A percentile compares a stretch with the other conserved stretches of the same genome.
These are phyloP conservation scores for Henckelia pumila DNA, from an alignment of 257 asterid species.

Conservation along the genomic window DNA sequence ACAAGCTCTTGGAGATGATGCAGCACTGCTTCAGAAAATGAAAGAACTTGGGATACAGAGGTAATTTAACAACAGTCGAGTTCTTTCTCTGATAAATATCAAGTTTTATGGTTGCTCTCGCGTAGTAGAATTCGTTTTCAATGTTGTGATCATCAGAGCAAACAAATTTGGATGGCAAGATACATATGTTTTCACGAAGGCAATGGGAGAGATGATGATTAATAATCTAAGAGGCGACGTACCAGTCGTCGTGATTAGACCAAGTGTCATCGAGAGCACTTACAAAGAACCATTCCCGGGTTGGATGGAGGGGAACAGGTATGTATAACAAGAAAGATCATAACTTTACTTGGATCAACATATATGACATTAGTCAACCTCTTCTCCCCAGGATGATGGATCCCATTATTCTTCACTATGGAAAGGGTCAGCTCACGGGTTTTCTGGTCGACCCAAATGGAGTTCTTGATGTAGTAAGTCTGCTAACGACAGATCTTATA, in stretches of 20 bases:
- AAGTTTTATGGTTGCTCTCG: neutral
- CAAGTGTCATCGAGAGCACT: slow-evolving; percentile 98
- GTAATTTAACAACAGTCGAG: slow-evolving; percentile 30
- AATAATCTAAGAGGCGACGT: slow-evolving; percentile 66
- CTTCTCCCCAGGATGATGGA: slow-evolving; percentile 84
- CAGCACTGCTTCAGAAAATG: slow-evolving; percentile 52
- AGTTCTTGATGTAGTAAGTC: slow-evolving; percentile 88
- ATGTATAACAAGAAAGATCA: slow-evolving; percentile 3
- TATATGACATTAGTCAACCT: slow-evolving; percentile 3
- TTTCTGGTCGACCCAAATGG: slow-evolving; percentile 89
- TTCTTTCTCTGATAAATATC: neutral
- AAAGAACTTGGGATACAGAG: slow-evolving; percentile 77
- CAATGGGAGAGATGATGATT: slow-evolving; percentile 99
- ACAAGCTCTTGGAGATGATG: slow-evolving; percentile 36
- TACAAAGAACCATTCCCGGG: slow-evolving; percentile 93
- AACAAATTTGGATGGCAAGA: slow-evolving; percentile 99
- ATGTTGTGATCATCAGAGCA: slow-evolving; percentile 49
- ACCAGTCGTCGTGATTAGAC: slow-evolving; percentile 84
- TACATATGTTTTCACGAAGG: slow-evolving; percentile 89
- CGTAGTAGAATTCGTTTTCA: neutral
- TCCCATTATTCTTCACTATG: slow-evolving; percentile 82
- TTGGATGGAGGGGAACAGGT: slow-evolving; percentile 99
- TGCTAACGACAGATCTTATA: neutral
- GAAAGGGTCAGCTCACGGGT: slow-evolving; percentile 91
- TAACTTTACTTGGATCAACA: neutral